These are phyloP conservation scores for Calamus simplicifolius DNA, from an alignment of 176 grass and related monocot species.

Conservation along the genomic window DNA sequence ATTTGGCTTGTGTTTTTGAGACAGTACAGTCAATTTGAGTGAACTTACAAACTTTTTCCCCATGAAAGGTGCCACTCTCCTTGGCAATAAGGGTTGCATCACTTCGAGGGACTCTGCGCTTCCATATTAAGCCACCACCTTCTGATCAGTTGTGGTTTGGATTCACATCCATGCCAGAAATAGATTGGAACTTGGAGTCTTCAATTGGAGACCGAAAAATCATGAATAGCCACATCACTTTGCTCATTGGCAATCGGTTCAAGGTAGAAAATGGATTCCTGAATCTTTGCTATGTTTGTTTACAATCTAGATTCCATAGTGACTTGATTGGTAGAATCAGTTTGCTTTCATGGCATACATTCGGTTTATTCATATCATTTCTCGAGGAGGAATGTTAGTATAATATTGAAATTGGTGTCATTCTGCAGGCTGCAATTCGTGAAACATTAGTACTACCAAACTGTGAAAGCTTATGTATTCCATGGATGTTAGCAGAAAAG, in stretches of 20 bases:
- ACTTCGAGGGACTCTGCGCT: constrained; percentile 52
- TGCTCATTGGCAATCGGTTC: constrained; percentile 62
- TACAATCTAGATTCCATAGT: background rate
- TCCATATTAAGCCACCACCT: constrained; percentile 27
- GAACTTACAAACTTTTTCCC: constrained; percentile 10
- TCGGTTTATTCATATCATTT: background rate
- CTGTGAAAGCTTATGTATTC: constrained; percentile 72
- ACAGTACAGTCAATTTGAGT: background rate
- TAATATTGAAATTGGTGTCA: constrained; percentile 9
- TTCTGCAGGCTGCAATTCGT: constrained; percentile 52
- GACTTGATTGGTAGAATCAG: background rate
- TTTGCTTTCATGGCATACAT: background rate
- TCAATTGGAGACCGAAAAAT: constrained; percentile 78
- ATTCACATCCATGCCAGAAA: constrained; percentile 8
- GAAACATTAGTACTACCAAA: constrained; percentile 74
- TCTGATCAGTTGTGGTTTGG: constrained; percentile 8
- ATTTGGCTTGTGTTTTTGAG: background rate
- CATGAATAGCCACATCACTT: constrained; percentile 55
- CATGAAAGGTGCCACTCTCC: constrained; percentile 72
- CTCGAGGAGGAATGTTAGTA: background rate
- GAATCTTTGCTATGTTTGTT: background rate
- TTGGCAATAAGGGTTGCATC: constrained; percentile 62
- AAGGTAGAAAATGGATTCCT: constrained; percentile 46
- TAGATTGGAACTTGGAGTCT: background rate
- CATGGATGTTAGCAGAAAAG: constrained; percentile 77